phyloP scores from a whole-genome alignment of 2,329 filamentous ascomycete species.

The Aspergillus fijiensis region DNA sequence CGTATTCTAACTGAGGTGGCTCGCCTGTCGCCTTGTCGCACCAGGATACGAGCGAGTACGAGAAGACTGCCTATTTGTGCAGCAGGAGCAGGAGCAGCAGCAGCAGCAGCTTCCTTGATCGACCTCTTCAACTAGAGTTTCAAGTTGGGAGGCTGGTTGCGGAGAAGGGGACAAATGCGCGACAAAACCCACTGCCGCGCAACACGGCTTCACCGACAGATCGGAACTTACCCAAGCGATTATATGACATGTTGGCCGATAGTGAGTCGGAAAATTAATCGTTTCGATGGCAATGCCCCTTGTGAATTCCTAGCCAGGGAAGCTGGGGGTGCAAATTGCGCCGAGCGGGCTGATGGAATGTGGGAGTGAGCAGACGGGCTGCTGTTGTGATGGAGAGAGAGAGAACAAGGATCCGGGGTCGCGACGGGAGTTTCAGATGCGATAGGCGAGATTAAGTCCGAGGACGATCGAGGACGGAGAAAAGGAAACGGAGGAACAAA shows the following conservation, averaged over 20 bases:
- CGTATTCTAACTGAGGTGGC: neutral
- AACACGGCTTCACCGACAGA: conserved; percentile 6
- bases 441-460: conserved; percentile 7
- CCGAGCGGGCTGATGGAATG: conserved; percentile 28
- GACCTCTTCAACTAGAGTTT: conserved; percentile 19
- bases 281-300: conserved; percentile 25
- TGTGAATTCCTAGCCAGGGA: conserved; percentile 19
- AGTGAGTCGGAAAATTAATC: conserved; percentile 21
- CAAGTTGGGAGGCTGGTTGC: conserved; percentile 20
- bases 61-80: neutral
- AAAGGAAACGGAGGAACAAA: neutral
- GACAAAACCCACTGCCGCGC: conserved; percentile 12
- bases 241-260: conserved; percentile 58
- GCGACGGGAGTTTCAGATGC: conserved; percentile 14
- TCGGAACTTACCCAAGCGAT: conserved; percentile 65
- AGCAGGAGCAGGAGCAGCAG: too few relatives aligned
- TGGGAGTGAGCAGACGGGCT: conserved; percentile 6
- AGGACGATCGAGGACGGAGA: neutral
- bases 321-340: conserved; percentile 28
- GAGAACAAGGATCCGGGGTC: conserved; percentile 4
- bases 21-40: neutral
- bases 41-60: neutral
- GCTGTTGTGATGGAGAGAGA: conserved; percentile 6
- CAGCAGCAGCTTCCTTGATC: neutral
- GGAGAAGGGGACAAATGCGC: conserved; percentile 18